Evolutionary conservation across 306 rosid genomes (phyloP).

Genomic region (Ziziphus jujuba): DNA sequence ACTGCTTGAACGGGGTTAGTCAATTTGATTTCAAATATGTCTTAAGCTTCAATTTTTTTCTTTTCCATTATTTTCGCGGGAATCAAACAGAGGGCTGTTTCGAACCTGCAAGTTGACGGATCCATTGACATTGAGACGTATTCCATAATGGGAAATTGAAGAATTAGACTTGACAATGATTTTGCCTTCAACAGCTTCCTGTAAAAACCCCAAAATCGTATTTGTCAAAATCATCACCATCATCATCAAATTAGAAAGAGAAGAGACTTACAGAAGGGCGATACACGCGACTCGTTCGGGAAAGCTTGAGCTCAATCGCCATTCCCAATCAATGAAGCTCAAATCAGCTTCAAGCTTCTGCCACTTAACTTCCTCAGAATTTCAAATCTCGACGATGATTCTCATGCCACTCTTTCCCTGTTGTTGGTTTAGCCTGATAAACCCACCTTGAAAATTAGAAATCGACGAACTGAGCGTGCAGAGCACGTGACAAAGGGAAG

Average conservation of each 20-base stretch:
- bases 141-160: slow-evolving; percentile 74
- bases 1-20: too few species aligned
- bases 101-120: slow-evolving; percentile 80
- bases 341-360: too few species aligned
- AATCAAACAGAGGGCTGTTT: slow-evolving; percentile 15
- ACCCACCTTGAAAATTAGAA: too few species aligned
- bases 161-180: slow-evolving; percentile 58
- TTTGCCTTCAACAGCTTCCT: slow-evolving; percentile 79
- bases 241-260: background rate
- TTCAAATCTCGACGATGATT: too few species aligned
- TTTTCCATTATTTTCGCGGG: slow-evolving; percentile 5
- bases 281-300: slow-evolving; percentile 69
- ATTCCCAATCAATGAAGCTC: slow-evolving; percentile 15
- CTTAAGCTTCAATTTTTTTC: background rate
- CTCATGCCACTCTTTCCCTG: too few species aligned
- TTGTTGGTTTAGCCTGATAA: too few species aligned
- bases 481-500: too few species aligned
- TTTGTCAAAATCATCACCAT: background rate
- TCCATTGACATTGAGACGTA: slow-evolving; percentile 70
- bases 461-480: too few species aligned
- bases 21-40: too few species aligned
- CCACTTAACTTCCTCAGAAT: too few species aligned
- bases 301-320: slow-evolving; percentile 78
- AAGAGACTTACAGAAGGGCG: slow-evolving; percentile 62
- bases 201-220: slow-evolving; percentile 15